Conservation (phyloP, 805 yeast genomes). For the Cyberlindnera euphorbiae region DNA sequence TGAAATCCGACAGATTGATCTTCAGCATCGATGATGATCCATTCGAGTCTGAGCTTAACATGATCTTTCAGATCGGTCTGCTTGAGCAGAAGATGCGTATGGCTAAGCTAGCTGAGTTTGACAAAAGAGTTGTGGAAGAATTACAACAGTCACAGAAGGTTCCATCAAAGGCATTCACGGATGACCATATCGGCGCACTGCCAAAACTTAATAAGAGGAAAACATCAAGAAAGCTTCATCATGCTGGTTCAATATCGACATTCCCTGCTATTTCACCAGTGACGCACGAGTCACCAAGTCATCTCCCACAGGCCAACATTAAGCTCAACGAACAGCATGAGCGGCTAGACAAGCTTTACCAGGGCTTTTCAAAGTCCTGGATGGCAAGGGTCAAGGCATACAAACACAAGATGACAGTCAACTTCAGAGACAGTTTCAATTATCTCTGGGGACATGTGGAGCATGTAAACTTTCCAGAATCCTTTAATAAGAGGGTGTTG, state of each 20-base stretch:
- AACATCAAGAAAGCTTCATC: slow-evolving; percentile 4
- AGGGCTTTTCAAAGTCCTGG: slow-evolving; percentile 64
- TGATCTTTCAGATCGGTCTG: slow-evolving; percentile 60
- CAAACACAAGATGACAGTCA: slow-evolving; percentile 35
- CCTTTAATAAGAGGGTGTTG: slow-evolving; percentile 41
- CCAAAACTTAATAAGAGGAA: slow-evolving; percentile 6
- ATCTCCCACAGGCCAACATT: not conserved
- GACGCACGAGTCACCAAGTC: not conserved
- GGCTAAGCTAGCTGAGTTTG: slow-evolving; percentile 42
- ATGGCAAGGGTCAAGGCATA: slow-evolving; percentile 52
- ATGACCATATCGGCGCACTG: slow-evolving; percentile 5
- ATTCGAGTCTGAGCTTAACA: slow-evolving; percentile 69
- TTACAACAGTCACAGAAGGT: slow-evolving; percentile 10
- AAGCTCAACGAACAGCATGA: slow-evolving; percentile 1
- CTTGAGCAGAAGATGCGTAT: slow-evolving; percentile 61
- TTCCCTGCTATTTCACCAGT: slow-evolving; percentile 4
- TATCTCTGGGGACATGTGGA: slow-evolving; percentile 40
- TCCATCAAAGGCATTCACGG: slow-evolving; percentile 9
- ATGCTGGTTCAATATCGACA: slow-evolving; percentile 3
- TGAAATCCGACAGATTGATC: slow-evolving; percentile 52
- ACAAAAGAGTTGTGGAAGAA: slow-evolving; percentile 26
- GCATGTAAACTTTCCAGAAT: slow-evolving; percentile 31
- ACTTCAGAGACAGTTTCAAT: slow-evolving; percentile 34
- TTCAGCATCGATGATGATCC: slow-evolving; percentile 83
- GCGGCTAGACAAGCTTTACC: slow-evolving; percentile 27